These are phyloP conservation scores for Vitis cinerea DNA, from an alignment of 164 flowering plant species.

Conservation along the genomic window DNA sequence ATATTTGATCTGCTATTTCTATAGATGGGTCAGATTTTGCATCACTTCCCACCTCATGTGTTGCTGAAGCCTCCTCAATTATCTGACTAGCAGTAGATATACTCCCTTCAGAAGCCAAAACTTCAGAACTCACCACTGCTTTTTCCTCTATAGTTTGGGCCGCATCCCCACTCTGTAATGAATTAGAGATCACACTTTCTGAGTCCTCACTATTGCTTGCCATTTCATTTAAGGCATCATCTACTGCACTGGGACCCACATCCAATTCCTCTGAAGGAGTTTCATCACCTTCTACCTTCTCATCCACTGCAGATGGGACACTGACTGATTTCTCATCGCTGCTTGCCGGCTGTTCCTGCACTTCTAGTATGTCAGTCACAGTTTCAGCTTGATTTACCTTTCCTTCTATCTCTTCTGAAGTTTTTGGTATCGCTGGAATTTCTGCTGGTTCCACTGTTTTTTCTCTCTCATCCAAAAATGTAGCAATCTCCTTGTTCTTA, in stretches of 20 bases:
- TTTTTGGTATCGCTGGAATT: conserved; percentile 11
- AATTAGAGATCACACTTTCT: conserved; percentile 20
- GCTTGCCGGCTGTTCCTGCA: conserved; percentile 18
- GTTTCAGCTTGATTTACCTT: conserved; percentile 14
- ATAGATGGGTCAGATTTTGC: conserved; percentile 14
- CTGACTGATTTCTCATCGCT: conserved; percentile 3
- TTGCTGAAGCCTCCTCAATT: conserved; percentile 26
- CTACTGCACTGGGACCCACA: conserved; percentile 10
- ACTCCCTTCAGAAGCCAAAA: conserved; percentile 20
- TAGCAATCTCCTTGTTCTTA: conserved; percentile 66
- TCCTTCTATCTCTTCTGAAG: conserved; percentile 23
- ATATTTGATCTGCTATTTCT: conserved; percentile 7
- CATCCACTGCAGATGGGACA: conserved; percentile 24
- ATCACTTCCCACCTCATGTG: conserved; percentile 14
- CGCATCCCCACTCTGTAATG: conserved; percentile 14
- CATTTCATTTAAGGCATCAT: not conserved
- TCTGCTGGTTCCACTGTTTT: conserved; percentile 31
- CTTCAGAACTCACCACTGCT: conserved; percentile 19
- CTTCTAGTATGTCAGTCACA: conserved; percentile 16
- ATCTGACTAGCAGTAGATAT: conserved; percentile 12
- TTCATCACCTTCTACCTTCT: conserved; percentile 22
- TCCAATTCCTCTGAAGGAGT: conserved; percentile 15
- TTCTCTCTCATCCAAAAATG: conserved; percentile 75
- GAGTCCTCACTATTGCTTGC: conserved; percentile 6
- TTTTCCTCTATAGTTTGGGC: conserved; percentile 20